Conservation (phyloP, 495 filamentous ascomycete species). For the Penicillium flavigenum region DNA sequence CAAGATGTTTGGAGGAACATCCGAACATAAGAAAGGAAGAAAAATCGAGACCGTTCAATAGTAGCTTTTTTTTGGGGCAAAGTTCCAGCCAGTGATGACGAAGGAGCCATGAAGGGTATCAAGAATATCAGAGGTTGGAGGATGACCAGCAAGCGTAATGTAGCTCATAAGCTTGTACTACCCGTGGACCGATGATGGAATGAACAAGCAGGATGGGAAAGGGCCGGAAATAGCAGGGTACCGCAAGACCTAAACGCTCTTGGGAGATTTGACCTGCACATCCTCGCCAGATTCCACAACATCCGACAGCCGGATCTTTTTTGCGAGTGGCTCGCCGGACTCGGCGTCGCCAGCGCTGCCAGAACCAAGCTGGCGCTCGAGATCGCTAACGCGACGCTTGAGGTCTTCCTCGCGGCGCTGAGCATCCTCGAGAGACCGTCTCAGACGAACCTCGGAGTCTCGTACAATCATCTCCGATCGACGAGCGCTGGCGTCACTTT, state of each 20-base stretch:
- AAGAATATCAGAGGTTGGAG: slow-evolving; percentile 42
- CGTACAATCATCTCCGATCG: slow-evolving; percentile 57
- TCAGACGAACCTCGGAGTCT: slow-evolving; percentile 60
- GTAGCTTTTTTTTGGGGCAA: slow-evolving; percentile 27
- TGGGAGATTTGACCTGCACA: slow-evolving; percentile 41
- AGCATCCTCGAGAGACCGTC: slow-evolving; percentile 69
- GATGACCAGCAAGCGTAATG: slow-evolving; percentile 17
- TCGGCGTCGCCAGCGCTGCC: slow-evolving; percentile 26
- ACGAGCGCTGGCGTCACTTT: slow-evolving; percentile 66
- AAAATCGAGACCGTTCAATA: slow-evolving; percentile 20
- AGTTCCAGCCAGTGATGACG: slow-evolving; percentile 39
- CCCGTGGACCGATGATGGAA: not conserved
- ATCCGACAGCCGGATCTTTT: slow-evolving; percentile 46
- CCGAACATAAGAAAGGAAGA: slow-evolving; percentile 13
- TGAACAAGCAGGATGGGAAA: not conserved
- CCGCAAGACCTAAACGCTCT: slow-evolving; percentile 29
- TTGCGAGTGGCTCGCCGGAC: slow-evolving; percentile 46
- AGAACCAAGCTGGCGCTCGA: slow-evolving; percentile 60
- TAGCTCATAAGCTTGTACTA: slow-evolving; percentile 4
- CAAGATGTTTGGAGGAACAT: slow-evolving; percentile 22
- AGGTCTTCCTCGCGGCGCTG: slow-evolving; percentile 77
- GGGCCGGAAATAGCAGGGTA: not conserved
- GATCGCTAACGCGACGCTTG: slow-evolving; percentile 76
- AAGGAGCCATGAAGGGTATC: slow-evolving; percentile 47
- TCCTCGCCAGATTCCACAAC: slow-evolving; percentile 41